These are phyloP conservation scores for Globisporangium solare DNA, from an alignment of 352 stramenopile species.

Conservation along the genomic window DNA sequence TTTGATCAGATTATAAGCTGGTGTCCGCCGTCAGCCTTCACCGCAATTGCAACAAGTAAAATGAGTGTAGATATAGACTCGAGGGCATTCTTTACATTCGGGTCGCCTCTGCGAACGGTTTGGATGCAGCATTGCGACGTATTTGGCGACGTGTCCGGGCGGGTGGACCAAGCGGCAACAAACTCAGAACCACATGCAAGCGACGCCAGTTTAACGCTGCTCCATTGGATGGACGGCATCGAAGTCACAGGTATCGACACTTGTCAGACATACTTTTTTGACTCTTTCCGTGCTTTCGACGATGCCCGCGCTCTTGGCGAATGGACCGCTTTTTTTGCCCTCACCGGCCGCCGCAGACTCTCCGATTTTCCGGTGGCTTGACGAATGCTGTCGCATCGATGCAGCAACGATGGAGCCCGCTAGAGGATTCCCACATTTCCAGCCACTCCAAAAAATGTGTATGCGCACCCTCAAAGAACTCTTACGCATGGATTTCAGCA, in stretches of 20 bases:
- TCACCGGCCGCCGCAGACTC: conserved; percentile 15
- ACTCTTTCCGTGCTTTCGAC: conserved; percentile 25
- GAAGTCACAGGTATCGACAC: conserved; percentile 10
- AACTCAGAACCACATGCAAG: neutral
- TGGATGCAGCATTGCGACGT: conserved; percentile 54
- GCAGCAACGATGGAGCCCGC: neutral
- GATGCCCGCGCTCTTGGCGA: conserved; percentile 15
- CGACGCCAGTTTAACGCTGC: no score
- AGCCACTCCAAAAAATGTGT: conserved; percentile 38
- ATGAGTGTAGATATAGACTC: conserved; percentile 21
- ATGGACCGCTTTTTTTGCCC: conserved; percentile 13
- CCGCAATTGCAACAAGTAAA: conserved; percentile 21
- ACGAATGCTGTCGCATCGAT: conserved; percentile 55
- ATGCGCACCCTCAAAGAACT: conserved; percentile 26
- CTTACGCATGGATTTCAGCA: conserved; percentile 25
- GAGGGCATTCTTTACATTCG: conserved; percentile 23
- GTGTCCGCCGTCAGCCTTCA: conserved; percentile 31
- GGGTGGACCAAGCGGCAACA: conserved; percentile 13
- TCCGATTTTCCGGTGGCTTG: conserved; percentile 39
- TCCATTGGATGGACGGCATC: conserved; percentile 44
- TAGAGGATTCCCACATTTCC: conserved; percentile 26
- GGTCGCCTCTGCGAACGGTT: conserved; percentile 18
- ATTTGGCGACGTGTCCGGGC: conserved; percentile 4
- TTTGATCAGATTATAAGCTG: conserved; percentile 37
- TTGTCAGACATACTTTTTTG: conserved; percentile 32